These are phyloP conservation scores for Nothophaeocryptopus gaeumannii DNA, from an alignment of 2,329 filamentous ascomycete species.

Conservation along the genomic window DNA sequence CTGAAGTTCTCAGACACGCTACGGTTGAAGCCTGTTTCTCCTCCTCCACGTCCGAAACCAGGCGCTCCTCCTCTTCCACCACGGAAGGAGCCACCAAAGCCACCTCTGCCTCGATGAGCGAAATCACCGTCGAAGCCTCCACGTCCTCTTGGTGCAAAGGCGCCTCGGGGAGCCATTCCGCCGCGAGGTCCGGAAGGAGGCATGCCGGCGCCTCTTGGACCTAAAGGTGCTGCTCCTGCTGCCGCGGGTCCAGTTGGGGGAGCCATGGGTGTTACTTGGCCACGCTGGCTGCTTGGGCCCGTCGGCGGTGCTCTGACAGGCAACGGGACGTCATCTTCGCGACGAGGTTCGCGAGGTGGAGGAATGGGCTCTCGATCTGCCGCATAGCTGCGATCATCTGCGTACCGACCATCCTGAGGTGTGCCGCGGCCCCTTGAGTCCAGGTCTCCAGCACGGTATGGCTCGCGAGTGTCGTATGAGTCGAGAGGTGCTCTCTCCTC, in stretches of 20 bases:
- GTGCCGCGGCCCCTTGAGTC: slow-evolving; percentile 33
- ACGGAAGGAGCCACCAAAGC: slow-evolving; percentile 35
- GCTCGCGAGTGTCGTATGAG: slow-evolving; percentile 28
- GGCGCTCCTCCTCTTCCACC: slow-evolving; percentile 30
- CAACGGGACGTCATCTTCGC: slow-evolving; percentile 26
- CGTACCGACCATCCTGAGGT: slow-evolving; percentile 28
- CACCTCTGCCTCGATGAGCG: slow-evolving; percentile 27
- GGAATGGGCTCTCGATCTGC: slow-evolving; percentile 22
- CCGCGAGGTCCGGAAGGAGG: slow-evolving; percentile 33
- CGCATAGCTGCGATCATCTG: slow-evolving; percentile 27
- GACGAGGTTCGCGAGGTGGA: slow-evolving; percentile 30
- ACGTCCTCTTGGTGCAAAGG: slow-evolving; percentile 35
- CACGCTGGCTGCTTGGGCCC: slow-evolving; percentile 26
- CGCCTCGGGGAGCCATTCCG: slow-evolving; percentile 39
- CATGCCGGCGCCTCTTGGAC: slow-evolving; percentile 27
- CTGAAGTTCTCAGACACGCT: slow-evolving; percentile 15
- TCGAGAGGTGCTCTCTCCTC: slow-evolving; percentile 33
- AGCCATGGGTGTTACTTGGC: slow-evolving; percentile 21
- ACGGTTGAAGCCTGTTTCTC: slow-evolving; percentile 12
- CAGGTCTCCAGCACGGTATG: slow-evolving; percentile 29
- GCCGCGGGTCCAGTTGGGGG: slow-evolving; percentile 34
- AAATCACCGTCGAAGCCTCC: slow-evolving; percentile 38
- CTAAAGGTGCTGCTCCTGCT: slow-evolving; percentile 32
- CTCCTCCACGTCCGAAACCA: slow-evolving; percentile 13
- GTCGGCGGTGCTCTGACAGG: slow-evolving; percentile 28